Evolutionary conservation across 306 rosid species (phyloP).

Genomic region (Cyamopsis tetragonoloba): DNA sequence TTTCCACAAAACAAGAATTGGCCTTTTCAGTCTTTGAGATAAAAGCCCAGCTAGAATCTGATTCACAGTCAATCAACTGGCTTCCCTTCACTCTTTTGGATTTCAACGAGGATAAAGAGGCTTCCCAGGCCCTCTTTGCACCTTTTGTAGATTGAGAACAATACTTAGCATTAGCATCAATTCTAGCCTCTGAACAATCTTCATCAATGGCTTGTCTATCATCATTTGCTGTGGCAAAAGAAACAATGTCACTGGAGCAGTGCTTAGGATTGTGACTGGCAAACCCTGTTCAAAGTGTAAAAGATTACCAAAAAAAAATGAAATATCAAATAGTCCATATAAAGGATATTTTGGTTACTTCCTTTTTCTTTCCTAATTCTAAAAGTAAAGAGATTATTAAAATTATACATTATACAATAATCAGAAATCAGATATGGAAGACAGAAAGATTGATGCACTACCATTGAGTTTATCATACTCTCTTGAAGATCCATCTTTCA

Average conservation of each 20-base stretch:
- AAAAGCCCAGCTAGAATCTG: conserved; percentile 40
- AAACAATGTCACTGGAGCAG: conserved; percentile 25
- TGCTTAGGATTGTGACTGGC: conserved; percentile 26
- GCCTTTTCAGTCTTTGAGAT: conserved; percentile 34
- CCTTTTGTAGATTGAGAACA: conserved; percentile 49
- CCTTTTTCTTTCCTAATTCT: background rate
- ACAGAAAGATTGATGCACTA: conserved; percentile 20
- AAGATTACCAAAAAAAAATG: background rate
- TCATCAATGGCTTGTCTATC: conserved; percentile 22
- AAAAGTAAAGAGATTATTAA: background rate
- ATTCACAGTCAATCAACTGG: conserved; percentile 43
- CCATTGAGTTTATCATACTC: conserved; percentile 37
- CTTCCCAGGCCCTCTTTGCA: conserved; percentile 76
- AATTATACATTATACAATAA: background rate
- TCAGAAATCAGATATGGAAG: background rate
- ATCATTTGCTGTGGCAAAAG: conserved; percentile 28
- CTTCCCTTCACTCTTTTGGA: conserved; percentile 88
- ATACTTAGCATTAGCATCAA: conserved; percentile 29
- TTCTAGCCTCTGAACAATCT: conserved; percentile 31
- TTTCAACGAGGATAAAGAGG: conserved; percentile 80
- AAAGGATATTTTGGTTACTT: background rate
- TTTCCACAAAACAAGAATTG: conserved; percentile 38
- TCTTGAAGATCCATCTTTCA: conserved; percentile 28
- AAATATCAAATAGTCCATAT: conserved; percentile 5
- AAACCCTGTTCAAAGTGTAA: conserved; percentile 29